Base-by-base conservation (phyloP, 805 yeast species). In the Candida cerambycidarum region DNA sequence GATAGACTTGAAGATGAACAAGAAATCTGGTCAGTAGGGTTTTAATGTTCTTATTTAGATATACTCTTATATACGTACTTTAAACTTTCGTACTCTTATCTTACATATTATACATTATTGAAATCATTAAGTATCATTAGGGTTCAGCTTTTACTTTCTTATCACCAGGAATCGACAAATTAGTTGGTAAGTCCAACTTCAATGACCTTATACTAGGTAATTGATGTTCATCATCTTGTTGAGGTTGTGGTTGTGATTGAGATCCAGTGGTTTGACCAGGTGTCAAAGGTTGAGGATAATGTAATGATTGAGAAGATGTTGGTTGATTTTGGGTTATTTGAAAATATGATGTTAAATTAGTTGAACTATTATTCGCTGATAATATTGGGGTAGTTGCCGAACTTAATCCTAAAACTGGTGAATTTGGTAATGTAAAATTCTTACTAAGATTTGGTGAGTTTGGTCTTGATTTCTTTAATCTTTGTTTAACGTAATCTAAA, bases 11-110 rank as follows among this genome's bases (percentile, higher is more conserved):
- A 89, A 65, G 96, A 90, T 61, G 93, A 85, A 57, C 67, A 63
- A 38, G 97, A 90, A 62, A 82, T 89, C 19, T 89, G 96, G 96
- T 82, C 92, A 4, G 83, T 87, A 52, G 93, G 95, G 41, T 18
- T 37, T 36, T 40, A 32, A 7, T 32, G 34, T 33, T 19, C 13
- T 28, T 32, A 32, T 23, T 27, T 43, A 43, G 37, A 42, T 32
- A 32, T 16, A 14, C 5, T 23, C 11, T 16, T 7, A 32, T n/a
- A 16, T 32, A 16, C 12, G n/a, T n/a, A 13, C n/a, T 16, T 18
- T 17, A 17, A 11, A 32, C 15, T 6, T 17, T 4, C 10, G 37
- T 38, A 17, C 34, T 25, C 13, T 38, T 32, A 31, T 31, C 23
- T 33, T 24, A 27, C 39, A 40, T 42, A 43, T 43, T 27, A 38